A percentile compares a stretch with the other conserved stretches of the same genome.
These are phyloP conservation scores for Achaetomiella virescens DNA, from an alignment of 495 filamentous ascomycete species.

Conservation along the genomic window DNA sequence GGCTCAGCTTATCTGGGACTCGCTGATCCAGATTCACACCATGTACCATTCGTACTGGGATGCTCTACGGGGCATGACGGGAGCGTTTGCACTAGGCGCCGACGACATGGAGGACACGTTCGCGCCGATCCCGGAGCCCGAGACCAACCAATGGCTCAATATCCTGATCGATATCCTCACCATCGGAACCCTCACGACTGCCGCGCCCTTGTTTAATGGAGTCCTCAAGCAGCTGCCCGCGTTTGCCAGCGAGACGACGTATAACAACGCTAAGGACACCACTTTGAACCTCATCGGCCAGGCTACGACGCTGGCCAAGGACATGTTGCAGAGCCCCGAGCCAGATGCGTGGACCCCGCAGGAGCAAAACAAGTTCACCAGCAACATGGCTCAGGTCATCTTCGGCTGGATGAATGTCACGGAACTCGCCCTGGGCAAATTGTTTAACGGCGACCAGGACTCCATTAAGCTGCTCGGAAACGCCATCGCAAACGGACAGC, in stretches of 20 bases:
- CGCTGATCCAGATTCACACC: slow-evolving; percentile 23
- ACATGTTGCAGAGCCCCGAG: background rate
- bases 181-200: slow-evolving; percentile 18
- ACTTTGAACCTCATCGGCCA: slow-evolving; percentile 7
- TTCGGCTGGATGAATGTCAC: slow-evolving; percentile 16
- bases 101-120: slow-evolving; percentile 28
- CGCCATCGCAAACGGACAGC: slow-evolving; percentile 25
- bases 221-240: background rate
- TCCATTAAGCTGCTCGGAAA: slow-evolving; percentile 12
- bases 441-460: slow-evolving; percentile 17
- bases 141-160: slow-evolving; percentile 20
- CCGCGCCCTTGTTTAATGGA: slow-evolving; percentile 23
- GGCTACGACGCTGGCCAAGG: background rate
- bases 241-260: background rate
- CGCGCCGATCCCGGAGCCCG: slow-evolving; percentile 23
- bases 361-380: slow-evolving; percentile 15
- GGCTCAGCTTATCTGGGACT: slow-evolving; percentile 29
- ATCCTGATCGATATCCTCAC: slow-evolving; percentile 24
- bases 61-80: slow-evolving; percentile 2
- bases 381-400: slow-evolving; percentile 20
- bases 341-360: slow-evolving; percentile 7
- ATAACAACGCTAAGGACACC: slow-evolving; percentile 15
- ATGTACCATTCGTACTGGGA: slow-evolving; percentile 12
- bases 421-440: background rate
- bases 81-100: slow-evolving; percentile 5